Percentiles rank a stretch among this genome's conserved stretches.
Evolutionary conservation across 352 stramenopile genomes (phyloP).

Genomic region (Paralagenidium karlingii): DNA sequence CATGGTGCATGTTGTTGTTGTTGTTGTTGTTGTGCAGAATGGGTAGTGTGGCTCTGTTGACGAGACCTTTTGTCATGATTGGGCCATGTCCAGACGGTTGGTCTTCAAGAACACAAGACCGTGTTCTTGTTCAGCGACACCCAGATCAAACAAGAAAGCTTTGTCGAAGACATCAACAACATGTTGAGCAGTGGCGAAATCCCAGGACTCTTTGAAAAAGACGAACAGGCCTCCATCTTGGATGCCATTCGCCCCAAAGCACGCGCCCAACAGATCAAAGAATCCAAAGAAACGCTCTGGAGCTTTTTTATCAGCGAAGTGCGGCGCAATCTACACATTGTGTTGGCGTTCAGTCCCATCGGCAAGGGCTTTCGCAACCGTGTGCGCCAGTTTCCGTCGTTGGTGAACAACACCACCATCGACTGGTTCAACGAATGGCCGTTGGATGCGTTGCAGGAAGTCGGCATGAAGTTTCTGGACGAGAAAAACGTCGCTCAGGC

Average conservation of each 20-base stretch:
- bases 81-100: slow-evolving; percentile 49
- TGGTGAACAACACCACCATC: slow-evolving; percentile 92
- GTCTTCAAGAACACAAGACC: slow-evolving; percentile 70
- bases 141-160: slow-evolving; percentile 89
- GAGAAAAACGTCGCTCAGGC: slow-evolving; percentile 73
- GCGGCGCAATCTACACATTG: slow-evolving; percentile 84
- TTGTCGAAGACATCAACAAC: slow-evolving; percentile 91
- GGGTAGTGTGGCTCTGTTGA: too few species aligned
- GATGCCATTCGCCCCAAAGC: slow-evolving; percentile 67
- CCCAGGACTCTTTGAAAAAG: slow-evolving; percentile 86
- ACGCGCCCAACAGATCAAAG: slow-evolving; percentile 59
- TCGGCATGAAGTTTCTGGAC: slow-evolving; percentile 88
- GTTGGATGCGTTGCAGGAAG: slow-evolving; percentile 84
- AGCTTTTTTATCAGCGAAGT: slow-evolving; percentile 89
- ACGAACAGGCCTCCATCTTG: slow-evolving; percentile 78
- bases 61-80: too few species aligned
- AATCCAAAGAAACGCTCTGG: slow-evolving; percentile 86
- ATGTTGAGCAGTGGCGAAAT: slow-evolving; percentile 88
- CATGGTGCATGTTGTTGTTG: too few species aligned
- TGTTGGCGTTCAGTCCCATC: slow-evolving; percentile 89
- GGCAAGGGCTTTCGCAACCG: slow-evolving; percentile 77
- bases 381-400: slow-evolving; percentile 84
- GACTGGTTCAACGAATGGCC: slow-evolving; percentile 92
- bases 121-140: slow-evolving; percentile 92
- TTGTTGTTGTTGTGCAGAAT: too few species aligned